A percentile compares a stretch with the other conserved stretches of the same genome.
phyloP scores from a whole-genome alignment of 2,329 filamentous ascomycete species.

The Trichophyton rubrum region DNA sequence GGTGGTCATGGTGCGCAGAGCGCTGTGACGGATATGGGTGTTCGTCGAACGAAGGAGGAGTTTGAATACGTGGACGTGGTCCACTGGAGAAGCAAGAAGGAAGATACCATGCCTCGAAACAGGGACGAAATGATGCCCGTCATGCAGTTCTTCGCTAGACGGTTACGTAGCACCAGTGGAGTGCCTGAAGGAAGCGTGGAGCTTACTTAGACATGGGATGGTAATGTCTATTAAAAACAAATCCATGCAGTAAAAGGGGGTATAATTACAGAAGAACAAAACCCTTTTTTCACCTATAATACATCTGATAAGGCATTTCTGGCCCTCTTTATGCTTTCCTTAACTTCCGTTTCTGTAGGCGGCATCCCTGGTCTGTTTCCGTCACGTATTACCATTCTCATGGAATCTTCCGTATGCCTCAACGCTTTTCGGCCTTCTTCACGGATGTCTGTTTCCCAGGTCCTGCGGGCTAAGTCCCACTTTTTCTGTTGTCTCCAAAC shows the following conservation, averaged over 20 bases:
- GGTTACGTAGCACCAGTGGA: conserved; percentile 32
- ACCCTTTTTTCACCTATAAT: conserved; percentile 13
- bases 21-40: conserved; percentile 49
- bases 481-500: conserved; percentile 45
- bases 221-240: background rate
- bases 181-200: conserved; percentile 37
- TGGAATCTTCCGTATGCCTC: conserved; percentile 39
- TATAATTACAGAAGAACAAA: conserved; percentile 9
- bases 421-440: conserved; percentile 48
- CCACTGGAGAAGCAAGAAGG: conserved; percentile 54
- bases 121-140: conserved; percentile 79
- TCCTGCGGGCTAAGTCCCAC: conserved; percentile 43
- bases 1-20: conserved; percentile 28
- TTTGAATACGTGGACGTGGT: conserved; percentile 57
- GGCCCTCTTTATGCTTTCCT: conserved; percentile 36
- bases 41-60: conserved; percentile 50
- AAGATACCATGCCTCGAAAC: conserved; percentile 70
- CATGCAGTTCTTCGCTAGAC: conserved; percentile 57
- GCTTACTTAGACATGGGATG: conserved; percentile 18
- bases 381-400: conserved; percentile 36
- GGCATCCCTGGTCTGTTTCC: conserved; percentile 30
- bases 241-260: conserved; percentile 4
- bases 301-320: conserved; percentile 35
- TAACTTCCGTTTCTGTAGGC: conserved; percentile 29
- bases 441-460: conserved; percentile 41